These are phyloP conservation scores for Carex arenaria DNA, from an alignment of 202 grass and related monocot genomes.

Conservation along the genomic window DNA sequence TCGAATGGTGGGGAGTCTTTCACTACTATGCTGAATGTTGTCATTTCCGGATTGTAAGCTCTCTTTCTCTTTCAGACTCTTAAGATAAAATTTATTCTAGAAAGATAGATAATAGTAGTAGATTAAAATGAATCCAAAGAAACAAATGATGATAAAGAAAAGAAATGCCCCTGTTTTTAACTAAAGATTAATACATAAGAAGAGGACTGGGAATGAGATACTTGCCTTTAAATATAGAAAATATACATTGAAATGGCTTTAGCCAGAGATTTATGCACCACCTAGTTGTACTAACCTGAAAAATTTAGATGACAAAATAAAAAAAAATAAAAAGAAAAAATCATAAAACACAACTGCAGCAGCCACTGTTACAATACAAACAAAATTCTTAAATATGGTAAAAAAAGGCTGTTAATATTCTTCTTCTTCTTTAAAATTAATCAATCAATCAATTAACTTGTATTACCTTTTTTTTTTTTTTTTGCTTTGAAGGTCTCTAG, in stretches of 20 bases:
- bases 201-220: background rate
- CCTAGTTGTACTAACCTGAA: background rate
- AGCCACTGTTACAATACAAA: background rate
- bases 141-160: background rate
- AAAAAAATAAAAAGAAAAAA: background rate
- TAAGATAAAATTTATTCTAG: background rate
- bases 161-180: background rate
- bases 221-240: background rate
- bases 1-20: constrained; percentile 96
- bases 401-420: background rate
- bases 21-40: constrained; percentile 99
- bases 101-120: background rate
- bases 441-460: background rate
- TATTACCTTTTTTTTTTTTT: background rate
- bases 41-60: constrained; percentile 74
- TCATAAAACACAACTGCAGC: background rate
- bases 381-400: background rate
- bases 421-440: background rate
- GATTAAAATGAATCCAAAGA: background rate
- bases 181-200: background rate
- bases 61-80: background rate
- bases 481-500: constrained; percentile 55
- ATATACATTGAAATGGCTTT: background rate
- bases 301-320: background rate
- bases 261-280: background rate